Conservation (phyloP, 148 eudicot genomes). For the Nepenthes gracilis region DNA sequence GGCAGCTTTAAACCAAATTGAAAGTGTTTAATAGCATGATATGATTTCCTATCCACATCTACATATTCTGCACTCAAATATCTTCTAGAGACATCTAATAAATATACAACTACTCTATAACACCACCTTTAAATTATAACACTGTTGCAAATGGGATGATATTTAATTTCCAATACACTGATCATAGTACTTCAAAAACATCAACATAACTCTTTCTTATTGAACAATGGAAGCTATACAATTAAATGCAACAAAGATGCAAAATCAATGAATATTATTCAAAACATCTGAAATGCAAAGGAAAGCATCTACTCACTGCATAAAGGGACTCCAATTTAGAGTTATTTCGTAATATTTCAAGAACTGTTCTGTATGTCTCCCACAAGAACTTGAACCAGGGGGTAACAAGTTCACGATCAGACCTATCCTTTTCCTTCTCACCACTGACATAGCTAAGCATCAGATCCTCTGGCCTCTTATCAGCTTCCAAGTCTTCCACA, state of each 20-base stretch:
- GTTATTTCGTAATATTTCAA: slow-evolving; percentile 82
- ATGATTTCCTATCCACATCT: too few relatives aligned
- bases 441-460: slow-evolving; percentile 95
- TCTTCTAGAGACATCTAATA: too few relatives aligned
- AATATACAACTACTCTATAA: too few relatives aligned
- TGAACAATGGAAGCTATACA: neutral
- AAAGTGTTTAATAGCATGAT: too few relatives aligned
- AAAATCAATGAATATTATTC: neutral
- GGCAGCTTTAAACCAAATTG: too few relatives aligned
- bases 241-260: neutral
- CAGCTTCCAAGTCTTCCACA: slow-evolving; percentile 91
- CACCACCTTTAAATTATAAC: too few relatives aligned
- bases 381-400: slow-evolving; percentile 94
- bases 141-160: too few relatives aligned
- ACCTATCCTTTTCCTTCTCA: slow-evolving; percentile 90
- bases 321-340: slow-evolving; percentile 77
- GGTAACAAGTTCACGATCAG: slow-evolving; percentile 91
- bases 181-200: too few relatives aligned
- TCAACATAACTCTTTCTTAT: too few relatives aligned
- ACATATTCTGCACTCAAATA: too few relatives aligned
- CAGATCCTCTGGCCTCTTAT: slow-evolving; percentile 88
- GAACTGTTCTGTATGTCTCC: slow-evolving; percentile 89
- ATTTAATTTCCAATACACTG: too few relatives aligned
- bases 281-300: neutral
- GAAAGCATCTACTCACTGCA: slow-evolving; percentile 34